A percentile compares a stretch with the other conserved stretches of the same genome.
Conservation (phyloP, 306 rosid genomes). For the Mucuna pruriens region DNA sequence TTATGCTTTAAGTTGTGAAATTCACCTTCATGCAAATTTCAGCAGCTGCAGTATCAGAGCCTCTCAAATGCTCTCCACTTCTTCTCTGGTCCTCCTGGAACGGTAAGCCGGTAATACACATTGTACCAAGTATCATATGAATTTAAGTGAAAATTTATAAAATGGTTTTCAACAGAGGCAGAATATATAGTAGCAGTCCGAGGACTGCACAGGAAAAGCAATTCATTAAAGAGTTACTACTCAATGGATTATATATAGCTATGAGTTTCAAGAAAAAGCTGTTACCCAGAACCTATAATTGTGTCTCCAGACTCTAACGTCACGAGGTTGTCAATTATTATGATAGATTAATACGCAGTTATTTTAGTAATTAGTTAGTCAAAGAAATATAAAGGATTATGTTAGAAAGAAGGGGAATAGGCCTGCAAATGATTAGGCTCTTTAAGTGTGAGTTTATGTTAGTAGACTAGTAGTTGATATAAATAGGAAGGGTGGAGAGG, state of each 20-base stretch:
- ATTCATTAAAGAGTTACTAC: not conserved
- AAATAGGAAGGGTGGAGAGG: too few relatives aligned
- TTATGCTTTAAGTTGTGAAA: slow-evolving; percentile 25
- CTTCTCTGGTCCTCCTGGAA: slow-evolving; percentile 55
- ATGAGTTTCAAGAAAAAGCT: not conserved
- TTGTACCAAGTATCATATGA: not conserved
- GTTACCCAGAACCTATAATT: slow-evolving; percentile 17
- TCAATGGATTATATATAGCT: not conserved
- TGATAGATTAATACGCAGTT: too few relatives aligned
- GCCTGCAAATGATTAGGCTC: too few relatives aligned
- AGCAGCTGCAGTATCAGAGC: slow-evolving; percentile 50
- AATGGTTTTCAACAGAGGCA: slow-evolving; percentile 7
- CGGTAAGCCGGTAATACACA: slow-evolving; percentile 30
- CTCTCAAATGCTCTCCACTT: slow-evolving; percentile 57
- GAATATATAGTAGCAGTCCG: not conserved
- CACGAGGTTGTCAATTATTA: not conserved
- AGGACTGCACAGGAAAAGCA: not conserved
- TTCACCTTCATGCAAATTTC: slow-evolving; percentile 69
- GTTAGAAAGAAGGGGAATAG: too few relatives aligned
- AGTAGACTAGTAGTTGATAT: too few relatives aligned
- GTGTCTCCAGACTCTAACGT: not conserved
- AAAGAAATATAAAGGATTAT: too few relatives aligned
- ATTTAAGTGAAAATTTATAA: not conserved
- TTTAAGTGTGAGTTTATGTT: too few relatives aligned
- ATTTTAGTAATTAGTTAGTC: too few relatives aligned